Conservation (phyloP, 106 monocot species). For the Platanthera zijinensis region DNA sequence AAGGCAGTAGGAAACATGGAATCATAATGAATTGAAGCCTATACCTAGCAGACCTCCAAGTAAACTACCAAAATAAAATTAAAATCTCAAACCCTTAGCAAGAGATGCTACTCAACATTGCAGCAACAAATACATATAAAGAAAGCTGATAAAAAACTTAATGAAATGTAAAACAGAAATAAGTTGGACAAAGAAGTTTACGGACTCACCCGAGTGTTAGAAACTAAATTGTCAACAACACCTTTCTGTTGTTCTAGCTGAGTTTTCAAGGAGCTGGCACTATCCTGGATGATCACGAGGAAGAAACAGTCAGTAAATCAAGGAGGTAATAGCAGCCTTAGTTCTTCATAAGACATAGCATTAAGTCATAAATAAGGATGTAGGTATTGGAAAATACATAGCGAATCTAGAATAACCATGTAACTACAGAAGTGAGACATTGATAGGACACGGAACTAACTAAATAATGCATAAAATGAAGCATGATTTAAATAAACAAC, state of each 20-base stretch:
- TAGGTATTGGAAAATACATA: not conserved
- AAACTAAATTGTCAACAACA: constrained; percentile 90
- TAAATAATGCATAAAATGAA: no score
- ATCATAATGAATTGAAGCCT: not conserved
- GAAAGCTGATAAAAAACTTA: not conserved
- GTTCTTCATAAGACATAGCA: not conserved
- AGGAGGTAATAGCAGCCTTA: not conserved
- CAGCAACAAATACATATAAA: not conserved
- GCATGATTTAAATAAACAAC: no score
- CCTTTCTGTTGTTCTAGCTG: constrained; percentile 95
- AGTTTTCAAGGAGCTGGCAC: constrained; percentile 72
- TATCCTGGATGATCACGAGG: constrained; percentile 46
- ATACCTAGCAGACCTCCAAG: not conserved
- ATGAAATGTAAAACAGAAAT: not conserved
- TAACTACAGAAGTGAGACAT: no score
- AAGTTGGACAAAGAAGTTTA: not conserved
- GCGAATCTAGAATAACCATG: no score
- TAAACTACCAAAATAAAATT: not conserved
- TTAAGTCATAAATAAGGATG: not conserved
- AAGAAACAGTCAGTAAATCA: constrained; percentile 1
- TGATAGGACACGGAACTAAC: no score
- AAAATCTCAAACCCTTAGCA: not conserved
- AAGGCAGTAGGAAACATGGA: not conserved
- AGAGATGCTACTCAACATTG: not conserved
- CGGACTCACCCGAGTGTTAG: constrained; percentile 71